Base-by-base conservation (phyloP, 768 basidiomycete genomes). In the Clavaria fumosa region DNA sequence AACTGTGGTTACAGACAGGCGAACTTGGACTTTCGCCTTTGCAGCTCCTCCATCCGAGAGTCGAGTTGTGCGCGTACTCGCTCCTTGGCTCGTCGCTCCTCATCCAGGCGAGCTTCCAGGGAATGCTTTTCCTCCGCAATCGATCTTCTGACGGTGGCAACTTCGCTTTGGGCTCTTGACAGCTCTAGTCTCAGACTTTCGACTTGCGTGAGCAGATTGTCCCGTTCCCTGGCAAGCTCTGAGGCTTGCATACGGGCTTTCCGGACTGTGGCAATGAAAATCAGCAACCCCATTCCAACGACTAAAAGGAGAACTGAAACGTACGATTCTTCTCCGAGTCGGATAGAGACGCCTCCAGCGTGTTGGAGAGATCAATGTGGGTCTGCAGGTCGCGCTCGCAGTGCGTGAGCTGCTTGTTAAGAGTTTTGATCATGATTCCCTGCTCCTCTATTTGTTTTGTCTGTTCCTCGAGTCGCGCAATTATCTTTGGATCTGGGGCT, bases 171-270 rank as follows among this genome's bases (percentile, higher is more conserved):
- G 32, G 82, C 70, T 43, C 85, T 80, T 35, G 69, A 59, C 18
- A 91, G 68, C 56, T 91, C 84, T 39, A 56, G 67, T 33, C 79
- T 74, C 20, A 90, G 67, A 22, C 63, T 52, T 23, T 78, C 75
- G 40, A 82, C 58, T 55, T 84, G 77, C 31, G 55, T 50, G 42
- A 61, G 77, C 39, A 84, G 62, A 26, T 68, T 67, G 55, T 91
- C 89, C 31, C 89, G 75, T 56, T 93, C 89, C 35, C 81, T 70
- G 7, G 80, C 81, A 26, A 90, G 60, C 51, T 93, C 89, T 39
- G 82, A 86, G 14, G 86, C 84, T 54, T 91, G 89, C 75, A 88
- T 79, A 24, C 89, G 83, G 4, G 88, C 81, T 59, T 93, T 93
- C 43, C 90, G 83, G 39, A 93, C 84, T 89, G 49, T 23, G 39